Conservation (phyloP, 495 filamentous ascomycete genomes). For the Xylaria cubensis region DNA sequence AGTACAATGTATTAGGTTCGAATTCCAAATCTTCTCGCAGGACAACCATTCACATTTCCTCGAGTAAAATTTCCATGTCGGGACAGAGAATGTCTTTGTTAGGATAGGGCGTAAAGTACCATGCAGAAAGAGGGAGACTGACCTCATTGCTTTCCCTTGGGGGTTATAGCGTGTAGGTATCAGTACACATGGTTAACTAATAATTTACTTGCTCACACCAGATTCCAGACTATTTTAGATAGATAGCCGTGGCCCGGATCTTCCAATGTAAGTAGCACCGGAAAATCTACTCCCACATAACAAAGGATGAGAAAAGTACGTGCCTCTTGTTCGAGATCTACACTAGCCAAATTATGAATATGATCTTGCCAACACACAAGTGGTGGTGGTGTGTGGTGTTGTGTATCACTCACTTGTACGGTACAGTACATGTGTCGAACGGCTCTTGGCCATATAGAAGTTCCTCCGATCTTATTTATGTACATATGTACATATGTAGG, state of each 20-base stretch:
- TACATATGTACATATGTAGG: not conserved
- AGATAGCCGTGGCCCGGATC: conserved; percentile 9
- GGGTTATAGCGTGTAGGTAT: not conserved
- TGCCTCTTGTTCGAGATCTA: not conserved
- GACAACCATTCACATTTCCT: not conserved
- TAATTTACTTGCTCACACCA: not conserved
- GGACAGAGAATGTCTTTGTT: conserved; percentile 12
- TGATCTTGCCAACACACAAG: not conserved
- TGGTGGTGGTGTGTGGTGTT: not conserved
- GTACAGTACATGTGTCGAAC: not conserved
- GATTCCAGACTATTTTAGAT: not conserved
- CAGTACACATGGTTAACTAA: no score
- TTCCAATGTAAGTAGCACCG: not conserved
- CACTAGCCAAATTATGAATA: not conserved
- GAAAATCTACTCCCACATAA: not conserved
- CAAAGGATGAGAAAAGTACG: not conserved
- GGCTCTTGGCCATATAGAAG: conserved; percentile 16
- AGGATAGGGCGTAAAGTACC: conserved; percentile 11
- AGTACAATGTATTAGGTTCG: not conserved
- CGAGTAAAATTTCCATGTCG: conserved; percentile 26
- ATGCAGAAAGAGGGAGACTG: conserved; percentile 14
- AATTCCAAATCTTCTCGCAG: conserved; percentile 26
- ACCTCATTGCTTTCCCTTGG: conserved; percentile 2
- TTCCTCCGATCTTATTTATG: conserved; percentile 29
- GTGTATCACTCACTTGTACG: not conserved